Conservation (phyloP, 179 eudicot species). For the Actinidia arguta region DNA sequence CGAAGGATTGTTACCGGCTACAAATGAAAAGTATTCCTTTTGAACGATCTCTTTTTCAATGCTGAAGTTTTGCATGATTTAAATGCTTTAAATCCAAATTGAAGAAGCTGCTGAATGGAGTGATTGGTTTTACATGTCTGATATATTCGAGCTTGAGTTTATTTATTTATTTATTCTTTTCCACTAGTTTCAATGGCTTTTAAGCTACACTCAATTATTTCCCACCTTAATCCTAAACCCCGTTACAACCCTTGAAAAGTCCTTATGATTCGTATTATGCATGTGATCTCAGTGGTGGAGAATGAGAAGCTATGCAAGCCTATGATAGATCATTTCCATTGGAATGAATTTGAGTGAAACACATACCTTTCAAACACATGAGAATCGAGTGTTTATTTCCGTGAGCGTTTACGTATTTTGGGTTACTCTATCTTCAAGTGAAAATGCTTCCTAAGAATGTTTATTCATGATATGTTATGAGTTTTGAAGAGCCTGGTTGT, state of each 20-base stretch:
- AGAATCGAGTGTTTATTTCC: conserved; percentile 5
- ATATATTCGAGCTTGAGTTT: background rate
- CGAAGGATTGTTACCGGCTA: background rate
- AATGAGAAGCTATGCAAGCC: conserved; percentile 14
- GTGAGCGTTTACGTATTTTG: background rate
- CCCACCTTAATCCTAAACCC: conserved; percentile 17
- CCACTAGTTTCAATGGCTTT: conserved; percentile 20
- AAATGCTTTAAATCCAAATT: conserved; percentile 19
- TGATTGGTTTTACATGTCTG: conserved; percentile 7
- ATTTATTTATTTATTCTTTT: conserved; percentile 1
- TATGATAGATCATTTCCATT: conserved; percentile 21
- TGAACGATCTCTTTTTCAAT: background rate
- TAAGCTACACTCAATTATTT: conserved; percentile 13
- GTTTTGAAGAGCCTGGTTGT: conserved; percentile 8
- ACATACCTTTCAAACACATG: conserved; percentile 8
- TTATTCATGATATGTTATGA: conserved; percentile 11
- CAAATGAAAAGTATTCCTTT: conserved; percentile 5
- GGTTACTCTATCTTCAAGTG: conserved; percentile 10
- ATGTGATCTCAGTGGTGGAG: conserved; percentile 12
- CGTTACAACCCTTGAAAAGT: conserved; percentile 19
- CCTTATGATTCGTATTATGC: conserved; percentile 15
- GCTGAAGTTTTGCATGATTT: conserved; percentile 11
- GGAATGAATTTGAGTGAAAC: conserved; percentile 14
- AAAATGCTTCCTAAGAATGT: conserved; percentile 19
- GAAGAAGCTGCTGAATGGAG: conserved; percentile 9